phyloP scores from a whole-genome alignment of 23 red algal species.

The Agarophyton chilense region DNA sequence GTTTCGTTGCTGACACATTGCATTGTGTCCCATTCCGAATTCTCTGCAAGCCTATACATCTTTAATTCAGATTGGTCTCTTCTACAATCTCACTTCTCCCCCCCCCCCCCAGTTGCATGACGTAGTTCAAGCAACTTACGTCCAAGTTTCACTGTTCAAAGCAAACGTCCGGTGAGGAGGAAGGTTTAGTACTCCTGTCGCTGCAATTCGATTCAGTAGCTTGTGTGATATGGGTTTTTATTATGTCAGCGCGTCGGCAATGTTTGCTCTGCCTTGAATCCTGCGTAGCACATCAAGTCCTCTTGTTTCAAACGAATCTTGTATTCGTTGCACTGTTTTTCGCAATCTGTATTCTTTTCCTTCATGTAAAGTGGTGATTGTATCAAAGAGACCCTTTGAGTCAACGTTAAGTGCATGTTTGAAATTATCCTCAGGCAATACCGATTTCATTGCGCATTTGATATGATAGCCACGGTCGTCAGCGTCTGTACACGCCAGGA shows the following conservation, averaged over 20 bases:
- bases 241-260: conserved; percentile 33
- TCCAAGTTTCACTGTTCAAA: too few species aligned
- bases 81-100: too few species aligned
- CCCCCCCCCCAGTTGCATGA: too few species aligned
- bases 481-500: conserved; percentile 22
- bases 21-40: too few species aligned
- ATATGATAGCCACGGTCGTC: conserved; percentile 8
- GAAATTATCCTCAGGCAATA: conserved; percentile 15
- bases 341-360: conserved; percentile 23
- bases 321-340: conserved; percentile 32
- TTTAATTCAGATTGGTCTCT: too few species aligned
- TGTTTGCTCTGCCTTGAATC: conserved; percentile 9
- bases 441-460: conserved; percentile 7
- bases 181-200: too few species aligned
- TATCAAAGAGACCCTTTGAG: conserved; percentile 48
- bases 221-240: neutral
- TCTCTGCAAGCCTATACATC: too few species aligned
- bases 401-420: conserved; percentile 29
- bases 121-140: too few species aligned
- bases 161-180: too few species aligned
- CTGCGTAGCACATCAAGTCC: conserved; percentile 5
- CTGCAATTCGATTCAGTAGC: conserved; percentile 5
- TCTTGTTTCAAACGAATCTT: neutral
- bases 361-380: conserved; percentile 26
- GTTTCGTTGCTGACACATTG: too few species aligned